Percentiles rank a stretch among this genome's conserved stretches.
Conservation (phyloP, 352 stramenopile species). For the Pythium coloratum region DNA sequence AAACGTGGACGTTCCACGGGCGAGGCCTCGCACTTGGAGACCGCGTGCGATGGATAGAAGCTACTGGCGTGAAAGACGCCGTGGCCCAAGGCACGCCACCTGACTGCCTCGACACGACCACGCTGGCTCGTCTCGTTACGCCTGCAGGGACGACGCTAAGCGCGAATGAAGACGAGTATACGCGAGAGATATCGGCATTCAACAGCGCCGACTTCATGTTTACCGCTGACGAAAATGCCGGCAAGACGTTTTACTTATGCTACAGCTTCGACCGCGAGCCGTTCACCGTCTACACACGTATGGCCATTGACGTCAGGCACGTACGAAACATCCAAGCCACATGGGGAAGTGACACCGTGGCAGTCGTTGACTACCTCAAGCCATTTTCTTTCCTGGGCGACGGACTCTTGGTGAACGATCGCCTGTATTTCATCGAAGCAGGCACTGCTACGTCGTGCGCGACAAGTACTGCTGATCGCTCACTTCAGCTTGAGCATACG, state of each 20-base stretch:
- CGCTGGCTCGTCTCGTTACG: conserved; percentile 36
- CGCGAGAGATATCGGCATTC: conserved; percentile 29
- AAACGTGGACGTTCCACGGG: conserved; percentile 52
- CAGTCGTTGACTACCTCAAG: conserved; percentile 55
- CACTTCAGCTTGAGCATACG: conserved; percentile 35
- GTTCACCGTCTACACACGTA: conserved; percentile 46
- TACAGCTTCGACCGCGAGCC: conserved; percentile 74
- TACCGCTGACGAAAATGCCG: conserved; percentile 32
- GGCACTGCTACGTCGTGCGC: conserved; percentile 37
- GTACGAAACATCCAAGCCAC: conserved; percentile 33
- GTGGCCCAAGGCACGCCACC: conserved; percentile 19
- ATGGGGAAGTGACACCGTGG: conserved; percentile 38
- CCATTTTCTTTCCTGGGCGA: conserved; percentile 50
- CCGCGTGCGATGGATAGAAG: conserved; percentile 57
- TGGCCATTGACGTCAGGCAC: conserved; percentile 53
- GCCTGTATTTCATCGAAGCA: conserved; percentile 56
- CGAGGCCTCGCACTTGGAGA: conserved; percentile 42
- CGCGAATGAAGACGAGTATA: conserved; percentile 46
- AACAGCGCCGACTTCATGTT: conserved; percentile 36
- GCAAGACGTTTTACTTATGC: conserved; percentile 59
- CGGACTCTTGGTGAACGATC: conserved; percentile 52
- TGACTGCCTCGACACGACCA: conserved; percentile 43
- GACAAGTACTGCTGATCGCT: conserved; percentile 32
- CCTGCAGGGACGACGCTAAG: conserved; percentile 15
- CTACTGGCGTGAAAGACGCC: conserved; percentile 35